A percentile compares a stretch with the other conserved stretches of the same genome.
phyloP scores from a whole-genome alignment of 192 early-diverging fungal species.

The Piromyces sp. region DNA sequence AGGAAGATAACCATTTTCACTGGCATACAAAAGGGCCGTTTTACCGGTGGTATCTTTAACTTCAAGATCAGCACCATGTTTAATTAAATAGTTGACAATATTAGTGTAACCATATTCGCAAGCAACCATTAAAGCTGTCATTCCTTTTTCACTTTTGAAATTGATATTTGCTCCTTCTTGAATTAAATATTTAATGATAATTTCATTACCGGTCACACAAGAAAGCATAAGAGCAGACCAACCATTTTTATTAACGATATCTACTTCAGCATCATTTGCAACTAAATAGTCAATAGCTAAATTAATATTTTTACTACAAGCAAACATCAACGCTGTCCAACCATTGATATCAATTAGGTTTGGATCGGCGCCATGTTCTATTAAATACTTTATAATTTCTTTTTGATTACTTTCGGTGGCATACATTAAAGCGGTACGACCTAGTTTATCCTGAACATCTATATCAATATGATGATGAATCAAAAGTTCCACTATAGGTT shows the following conservation, averaged over 20 bases:
- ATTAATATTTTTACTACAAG: neutral
- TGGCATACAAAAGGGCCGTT: neutral
- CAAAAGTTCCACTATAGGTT: neutral
- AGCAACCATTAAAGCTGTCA: neutral
- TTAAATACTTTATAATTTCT: neutral
- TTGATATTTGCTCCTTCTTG: neutral
- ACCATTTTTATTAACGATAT: neutral
- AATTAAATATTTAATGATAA: neutral
- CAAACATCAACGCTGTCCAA: neutral
- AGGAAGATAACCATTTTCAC: neutral
- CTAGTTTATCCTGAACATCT: neutral
- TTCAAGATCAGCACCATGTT: neutral
- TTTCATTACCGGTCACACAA: neutral
- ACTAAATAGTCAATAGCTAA: neutral
- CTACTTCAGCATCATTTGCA: neutral
- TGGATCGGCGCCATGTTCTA: neutral
- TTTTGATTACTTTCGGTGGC: neutral
- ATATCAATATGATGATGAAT: neutral
- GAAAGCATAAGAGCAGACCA: neutral
- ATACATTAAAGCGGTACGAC: neutral
- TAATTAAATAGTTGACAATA: neutral
- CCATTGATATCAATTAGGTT: neutral
- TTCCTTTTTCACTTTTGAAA: neutral
- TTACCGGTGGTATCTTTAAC: neutral
- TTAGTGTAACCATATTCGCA: neutral